Conservation (phyloP, 2,329 filamentous ascomycete species). For the Cladosporium sp. region DNA sequence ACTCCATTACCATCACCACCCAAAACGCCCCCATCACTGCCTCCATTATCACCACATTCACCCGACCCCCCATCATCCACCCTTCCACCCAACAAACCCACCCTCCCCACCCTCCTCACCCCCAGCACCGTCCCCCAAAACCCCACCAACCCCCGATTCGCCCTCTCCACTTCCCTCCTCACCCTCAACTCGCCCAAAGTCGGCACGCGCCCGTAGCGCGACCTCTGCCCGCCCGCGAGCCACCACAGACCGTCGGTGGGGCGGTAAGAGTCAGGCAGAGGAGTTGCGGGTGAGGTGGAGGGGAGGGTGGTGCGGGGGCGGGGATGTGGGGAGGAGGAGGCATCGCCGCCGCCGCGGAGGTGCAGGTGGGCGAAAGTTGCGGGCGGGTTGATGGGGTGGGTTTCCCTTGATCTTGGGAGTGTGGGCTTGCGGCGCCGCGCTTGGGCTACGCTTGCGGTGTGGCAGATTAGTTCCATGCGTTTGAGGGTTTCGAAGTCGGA, state of each 20-base stretch:
- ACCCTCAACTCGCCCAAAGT: constrained; percentile 6
- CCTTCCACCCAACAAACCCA: constrained; percentile 1
- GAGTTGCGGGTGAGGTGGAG: not conserved
- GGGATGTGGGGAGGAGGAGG: not conserved
- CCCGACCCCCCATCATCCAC: too few species aligned
- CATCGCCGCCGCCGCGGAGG: not conserved
- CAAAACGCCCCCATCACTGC: not conserved
- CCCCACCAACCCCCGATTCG: constrained; percentile 5
- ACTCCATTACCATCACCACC: not conserved
- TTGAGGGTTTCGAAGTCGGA: not conserved
- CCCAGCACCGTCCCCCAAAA: constrained; percentile 9
- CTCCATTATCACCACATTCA: not conserved
- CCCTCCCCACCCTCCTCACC: constrained; percentile 2
- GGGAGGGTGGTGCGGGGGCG: not conserved
- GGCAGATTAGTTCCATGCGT: constrained; percentile 1
- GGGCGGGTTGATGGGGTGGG: too few species aligned
- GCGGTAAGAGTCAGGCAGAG: not conserved
- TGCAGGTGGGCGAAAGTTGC: not conserved
- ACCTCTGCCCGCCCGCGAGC: not conserved
- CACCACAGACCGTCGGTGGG: not conserved
- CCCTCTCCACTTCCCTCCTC: constrained; percentile 5
- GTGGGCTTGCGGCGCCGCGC: too few species aligned
- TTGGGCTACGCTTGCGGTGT: not conserved
- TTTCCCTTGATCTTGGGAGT: too few species aligned
- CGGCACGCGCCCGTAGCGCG: not conserved